phyloP scores from a whole-genome alignment of 2,329 filamentous ascomycete genomes.

The Colletotrichum nymphaeae region DNA sequence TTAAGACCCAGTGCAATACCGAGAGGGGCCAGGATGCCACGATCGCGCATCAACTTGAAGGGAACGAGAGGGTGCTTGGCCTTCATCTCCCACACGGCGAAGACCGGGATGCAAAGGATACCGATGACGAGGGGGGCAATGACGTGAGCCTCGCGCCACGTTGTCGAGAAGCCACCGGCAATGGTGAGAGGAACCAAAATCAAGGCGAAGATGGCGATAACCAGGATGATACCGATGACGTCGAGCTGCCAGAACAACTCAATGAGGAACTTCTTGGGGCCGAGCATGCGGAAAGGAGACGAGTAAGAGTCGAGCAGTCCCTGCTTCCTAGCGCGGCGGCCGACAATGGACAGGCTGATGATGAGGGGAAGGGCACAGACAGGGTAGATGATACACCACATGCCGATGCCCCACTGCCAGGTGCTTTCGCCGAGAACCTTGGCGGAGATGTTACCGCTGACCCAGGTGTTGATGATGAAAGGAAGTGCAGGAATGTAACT shows the following conservation, averaged over 20 bases:
- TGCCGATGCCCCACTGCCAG: constrained; percentile 74
- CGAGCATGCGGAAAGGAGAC: constrained; percentile 47
- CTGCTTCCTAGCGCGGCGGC: constrained; percentile 62
- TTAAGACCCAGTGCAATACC: constrained; percentile 68
- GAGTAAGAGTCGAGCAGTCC: constrained; percentile 55
- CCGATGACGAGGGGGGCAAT: constrained; percentile 58
- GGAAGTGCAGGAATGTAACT: constrained; percentile 71
- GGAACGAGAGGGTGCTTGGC: constrained; percentile 67
- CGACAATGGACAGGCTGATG: constrained; percentile 60
- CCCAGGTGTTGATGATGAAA: constrained; percentile 74
- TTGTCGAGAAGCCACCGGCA: constrained; percentile 53
- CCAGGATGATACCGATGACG: constrained; percentile 55
- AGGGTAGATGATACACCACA: constrained; percentile 74
- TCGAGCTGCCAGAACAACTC: constrained; percentile 61
- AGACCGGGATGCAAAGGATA: constrained; percentile 60
- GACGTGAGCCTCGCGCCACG: constrained; percentile 52
- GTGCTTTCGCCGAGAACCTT: constrained; percentile 59
- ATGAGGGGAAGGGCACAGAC: constrained; percentile 65
- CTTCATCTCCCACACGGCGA: constrained; percentile 60
- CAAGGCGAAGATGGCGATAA: constrained; percentile 59
- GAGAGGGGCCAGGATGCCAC: constrained; percentile 72
- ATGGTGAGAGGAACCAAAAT: constrained; percentile 58
- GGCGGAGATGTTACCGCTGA: constrained; percentile 66
- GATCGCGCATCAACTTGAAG: constrained; percentile 70
- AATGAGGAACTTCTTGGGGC: constrained; percentile 45